Conservation (phyloP, 148 eudicot species). For the Polygonum aviculare region DNA sequence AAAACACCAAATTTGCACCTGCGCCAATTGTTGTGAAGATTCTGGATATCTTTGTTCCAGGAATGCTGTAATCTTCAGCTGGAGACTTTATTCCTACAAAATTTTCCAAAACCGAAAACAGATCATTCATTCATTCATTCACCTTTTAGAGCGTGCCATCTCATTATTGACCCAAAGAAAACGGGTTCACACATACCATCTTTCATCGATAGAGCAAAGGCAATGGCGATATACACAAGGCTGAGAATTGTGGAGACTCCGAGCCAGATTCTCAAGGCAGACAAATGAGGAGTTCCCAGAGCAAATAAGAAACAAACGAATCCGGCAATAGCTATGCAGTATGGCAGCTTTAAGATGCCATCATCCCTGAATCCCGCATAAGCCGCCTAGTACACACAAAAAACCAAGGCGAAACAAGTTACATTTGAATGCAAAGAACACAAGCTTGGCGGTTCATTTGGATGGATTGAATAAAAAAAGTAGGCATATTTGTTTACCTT, state of each 20-base stretch:
- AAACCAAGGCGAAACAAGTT: not conserved
- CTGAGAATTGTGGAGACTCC: conserved; percentile 76
- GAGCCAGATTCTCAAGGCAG: conserved; percentile 83
- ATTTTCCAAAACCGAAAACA: not conserved
- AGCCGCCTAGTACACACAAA: conserved; percentile 39
- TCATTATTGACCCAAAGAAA: not conserved
- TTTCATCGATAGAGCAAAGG: conserved; percentile 46
- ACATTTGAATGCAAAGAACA: not conserved
- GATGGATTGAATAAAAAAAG: not conserved
- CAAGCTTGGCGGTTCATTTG: not conserved
- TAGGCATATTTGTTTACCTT: conserved; percentile 30
- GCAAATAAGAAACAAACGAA: conserved; percentile 74
- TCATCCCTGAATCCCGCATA: conserved; percentile 60
- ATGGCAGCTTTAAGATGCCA: conserved; percentile 59
- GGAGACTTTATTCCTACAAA: conserved; percentile 50
- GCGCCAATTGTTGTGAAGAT: conserved; percentile 82
- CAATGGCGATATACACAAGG: conserved; percentile 58
- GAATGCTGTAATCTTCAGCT: conserved; percentile 62
- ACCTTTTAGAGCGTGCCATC: too few relatives aligned
- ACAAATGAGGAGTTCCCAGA: conserved; percentile 72
- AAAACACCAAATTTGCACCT: conserved; percentile 74
- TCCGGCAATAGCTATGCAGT: conserved; percentile 69
- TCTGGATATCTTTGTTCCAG: conserved; percentile 33
- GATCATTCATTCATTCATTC: not conserved
- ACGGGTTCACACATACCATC: conserved; percentile 44